Base-by-base conservation (phyloP, 2,329 filamentous ascomycete species). In the Alternaria gansuensis region DNA sequence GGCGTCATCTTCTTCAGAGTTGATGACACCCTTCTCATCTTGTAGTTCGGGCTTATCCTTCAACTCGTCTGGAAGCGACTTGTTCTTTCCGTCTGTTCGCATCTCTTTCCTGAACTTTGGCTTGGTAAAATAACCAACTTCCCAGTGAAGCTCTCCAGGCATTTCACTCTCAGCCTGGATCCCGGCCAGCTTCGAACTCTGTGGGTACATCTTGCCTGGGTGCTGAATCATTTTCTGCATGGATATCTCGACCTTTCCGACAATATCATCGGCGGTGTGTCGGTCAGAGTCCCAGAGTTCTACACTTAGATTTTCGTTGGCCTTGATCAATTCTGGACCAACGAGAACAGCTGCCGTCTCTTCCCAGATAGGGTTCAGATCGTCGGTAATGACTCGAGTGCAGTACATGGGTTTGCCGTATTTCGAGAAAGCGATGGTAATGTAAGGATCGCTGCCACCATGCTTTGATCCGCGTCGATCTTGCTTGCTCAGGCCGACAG, bases 361-460 rank as follows among this genome's bases (percentile, higher is more conserved):
- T 71, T 95, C 91, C 82, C 96, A 98, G 4, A 97, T 84, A 0
- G 95, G 95, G 71, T 98, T 96, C 54, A 97, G 84, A 67, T 97
- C 90, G 72, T 98, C 94, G 51, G 94, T 92, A 64, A 98, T 97
- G 51, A 98, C 93, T 46, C 95, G 88, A 1, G 95, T 98, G 78
- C 93, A 97, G 78, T 97, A 98, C 86, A 97, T 96, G 2, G 94
- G 94, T 80, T 99, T 99, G 56, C 91, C 91, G 69, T 97, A 98
- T 77, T 98, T 97, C 71, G 92, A 96, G 82, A 96, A 98, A 39
- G 91, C 90, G 34, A 98, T 84, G 31, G 94, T 97, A 74, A 98
- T 96, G 77, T 98, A 98, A 0, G 94, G 93, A 68, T 99, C 95
- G 50, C 91, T 96, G 43, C 94, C 94, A 33, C 95, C 94, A 17